These are phyloP conservation scores for Leccinum pellstonianum DNA, from an alignment of 768 basidiomycete genomes.

Conservation along the genomic window DNA sequence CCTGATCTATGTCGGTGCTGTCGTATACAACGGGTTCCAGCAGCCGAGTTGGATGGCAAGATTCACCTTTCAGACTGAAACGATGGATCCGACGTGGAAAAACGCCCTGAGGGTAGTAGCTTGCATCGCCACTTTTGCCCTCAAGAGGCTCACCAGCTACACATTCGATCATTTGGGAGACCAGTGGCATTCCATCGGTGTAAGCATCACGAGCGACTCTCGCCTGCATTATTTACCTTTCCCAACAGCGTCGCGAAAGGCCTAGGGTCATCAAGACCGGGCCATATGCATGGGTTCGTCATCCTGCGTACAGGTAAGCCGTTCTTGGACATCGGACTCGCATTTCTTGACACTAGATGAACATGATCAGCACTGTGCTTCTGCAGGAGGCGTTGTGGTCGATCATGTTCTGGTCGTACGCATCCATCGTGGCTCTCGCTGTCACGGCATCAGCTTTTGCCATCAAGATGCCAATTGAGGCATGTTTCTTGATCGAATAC, in stretches of 20 bases:
- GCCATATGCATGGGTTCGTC: constrained; percentile 35
- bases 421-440: constrained; percentile 22
- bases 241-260: constrained; percentile 28
- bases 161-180: constrained; percentile 19
- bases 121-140: constrained; percentile 18
- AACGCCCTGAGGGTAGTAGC: constrained; percentile 16
- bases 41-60: constrained; percentile 33
- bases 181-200: constrained; percentile 31
- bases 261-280: constrained; percentile 32
- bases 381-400: constrained; percentile 20
- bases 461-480: constrained; percentile 36
- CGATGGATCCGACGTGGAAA: constrained; percentile 10
- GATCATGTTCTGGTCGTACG: constrained; percentile 34
- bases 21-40: constrained; percentile 25
- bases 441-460: constrained; percentile 21
- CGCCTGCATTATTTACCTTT: background rate
- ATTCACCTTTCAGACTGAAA: constrained; percentile 15
- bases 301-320: constrained; percentile 32
- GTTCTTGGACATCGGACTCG: background rate
- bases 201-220: background rate
- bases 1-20: constrained; percentile 22
- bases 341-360: background rate
- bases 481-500: background rate
- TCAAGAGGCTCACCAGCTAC: background rate
- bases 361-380: constrained; percentile 15